A percentile compares a stretch with the other conserved stretches of the same genome.
These are phyloP conservation scores for Fusarium anthophilum DNA, from an alignment of 2,329 filamentous ascomycete genomes.

Conservation along the genomic window DNA sequence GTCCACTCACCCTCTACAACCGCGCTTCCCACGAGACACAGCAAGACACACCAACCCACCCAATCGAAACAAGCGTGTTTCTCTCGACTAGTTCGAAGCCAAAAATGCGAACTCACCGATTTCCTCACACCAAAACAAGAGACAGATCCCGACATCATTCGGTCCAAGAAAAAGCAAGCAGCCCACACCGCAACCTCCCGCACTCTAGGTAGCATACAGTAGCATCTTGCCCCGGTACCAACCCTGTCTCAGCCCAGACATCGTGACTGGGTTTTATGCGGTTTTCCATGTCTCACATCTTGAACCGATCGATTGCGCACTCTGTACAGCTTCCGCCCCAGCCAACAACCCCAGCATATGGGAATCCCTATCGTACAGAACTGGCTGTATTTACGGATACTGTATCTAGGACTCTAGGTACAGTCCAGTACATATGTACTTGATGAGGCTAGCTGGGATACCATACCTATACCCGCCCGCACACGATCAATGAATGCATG, in stretches of 20 bases:
- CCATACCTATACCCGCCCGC: neutral
- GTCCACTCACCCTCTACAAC: constrained; percentile 26
- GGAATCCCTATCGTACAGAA: constrained; percentile 9
- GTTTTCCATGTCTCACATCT: constrained; percentile 38
- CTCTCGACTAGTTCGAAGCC: constrained; percentile 33
- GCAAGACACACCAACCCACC: constrained; percentile 31
- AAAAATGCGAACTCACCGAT: constrained; percentile 32
- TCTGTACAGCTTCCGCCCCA: constrained; percentile 28
- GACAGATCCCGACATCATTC: constrained; percentile 33
- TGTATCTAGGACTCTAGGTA: neutral
- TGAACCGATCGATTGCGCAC: constrained; percentile 41
- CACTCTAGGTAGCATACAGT: constrained; percentile 3
- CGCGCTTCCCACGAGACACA: constrained; percentile 34
- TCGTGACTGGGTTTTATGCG: constrained; percentile 37
- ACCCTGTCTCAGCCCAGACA: constrained; percentile 29
- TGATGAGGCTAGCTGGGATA: constrained; percentile 12
- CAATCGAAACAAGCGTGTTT: constrained; percentile 31
- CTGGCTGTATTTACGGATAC: neutral
- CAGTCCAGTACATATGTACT: neutral
- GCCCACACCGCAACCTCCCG: constrained; percentile 34
- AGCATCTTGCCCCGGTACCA: constrained; percentile 7
- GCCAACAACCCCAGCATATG: constrained; percentile 9
- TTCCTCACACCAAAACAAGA: constrained; percentile 6
- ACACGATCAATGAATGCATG: neutral
- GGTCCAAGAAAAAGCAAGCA: constrained; percentile 29